Evolutionary conservation across 176 grass and related monocot species (phyloP).

Genomic region (Zoysia japonica): DNA sequence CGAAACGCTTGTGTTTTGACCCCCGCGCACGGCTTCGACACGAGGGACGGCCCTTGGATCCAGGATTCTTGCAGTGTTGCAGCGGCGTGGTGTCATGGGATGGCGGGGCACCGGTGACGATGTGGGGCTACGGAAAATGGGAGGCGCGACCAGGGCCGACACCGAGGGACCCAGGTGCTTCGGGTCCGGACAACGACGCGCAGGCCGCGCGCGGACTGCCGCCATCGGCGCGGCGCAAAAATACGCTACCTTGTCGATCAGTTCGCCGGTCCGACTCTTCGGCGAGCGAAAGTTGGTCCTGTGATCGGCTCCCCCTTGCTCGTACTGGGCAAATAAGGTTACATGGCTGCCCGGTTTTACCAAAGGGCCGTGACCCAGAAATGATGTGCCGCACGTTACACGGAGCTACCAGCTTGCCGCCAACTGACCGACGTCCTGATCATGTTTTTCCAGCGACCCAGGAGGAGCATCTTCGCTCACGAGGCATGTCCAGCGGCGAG

Average conservation of each 20-base stretch:
- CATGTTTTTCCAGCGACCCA: not conserved
- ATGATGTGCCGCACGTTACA: not conserved
- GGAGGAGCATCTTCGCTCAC: not conserved
- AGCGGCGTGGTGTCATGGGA: conserved; percentile 34
- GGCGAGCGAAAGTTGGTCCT: not conserved
- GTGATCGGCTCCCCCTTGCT: not conserved
- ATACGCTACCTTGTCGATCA: not conserved
- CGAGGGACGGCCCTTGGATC: not conserved
- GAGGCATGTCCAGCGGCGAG: not conserved
- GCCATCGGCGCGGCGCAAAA: conserved; percentile 9
- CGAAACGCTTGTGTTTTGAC: not conserved
- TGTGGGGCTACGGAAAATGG: conserved; percentile 33
- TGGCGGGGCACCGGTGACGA: conserved; percentile 33
- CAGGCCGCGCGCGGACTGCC: conserved; percentile 14
- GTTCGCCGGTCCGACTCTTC: not conserved
- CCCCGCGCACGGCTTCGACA: conserved; percentile 18
- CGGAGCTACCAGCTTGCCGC: not conserved
- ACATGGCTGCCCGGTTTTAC: conserved; percentile 6
- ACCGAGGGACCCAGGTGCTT: conserved; percentile 25
- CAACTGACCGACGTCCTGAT: not conserved
- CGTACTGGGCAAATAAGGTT: not conserved
- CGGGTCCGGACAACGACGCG: not conserved
- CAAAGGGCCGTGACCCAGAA: not conserved
- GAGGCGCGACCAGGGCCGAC: not conserved
- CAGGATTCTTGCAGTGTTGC: not conserved